Percentiles rank a stretch among this genome's conserved stretches.
Conservation (phyloP, 495 filamentous ascomycete species). For the Entonaema liquescens region DNA sequence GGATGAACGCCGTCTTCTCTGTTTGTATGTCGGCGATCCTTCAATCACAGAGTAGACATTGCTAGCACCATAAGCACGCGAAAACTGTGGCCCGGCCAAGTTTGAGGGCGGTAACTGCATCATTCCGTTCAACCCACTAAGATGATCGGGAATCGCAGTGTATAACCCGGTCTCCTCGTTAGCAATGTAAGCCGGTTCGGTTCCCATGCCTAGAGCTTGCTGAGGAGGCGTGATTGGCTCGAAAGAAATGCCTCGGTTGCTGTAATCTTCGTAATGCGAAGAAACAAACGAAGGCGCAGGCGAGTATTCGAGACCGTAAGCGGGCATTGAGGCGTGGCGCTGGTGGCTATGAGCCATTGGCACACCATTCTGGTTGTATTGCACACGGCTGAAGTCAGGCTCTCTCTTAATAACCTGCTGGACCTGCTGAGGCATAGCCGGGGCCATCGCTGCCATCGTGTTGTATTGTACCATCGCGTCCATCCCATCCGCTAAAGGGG, state of each 20-base stretch:
- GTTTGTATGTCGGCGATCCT: conserved; percentile 98
- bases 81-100: conserved; percentile 77
- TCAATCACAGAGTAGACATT: conserved; percentile 96
- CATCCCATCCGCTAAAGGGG: conserved; percentile 82
- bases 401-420: conserved; percentile 83
- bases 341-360: conserved; percentile 82
- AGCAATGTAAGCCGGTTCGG: conserved; percentile 94
- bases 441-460: conserved; percentile 65
- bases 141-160: conserved; percentile 87
- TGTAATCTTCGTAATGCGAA: conserved; percentile 96
- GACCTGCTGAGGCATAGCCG: conserved; percentile 69
- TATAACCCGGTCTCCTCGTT: conserved; percentile 97
- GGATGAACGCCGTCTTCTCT: conserved; percentile 90
- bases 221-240: conserved; percentile 97
- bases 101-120: conserved; percentile 92
- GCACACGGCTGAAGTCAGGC: conserved; percentile 73
- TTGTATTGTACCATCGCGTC: conserved; percentile 77
- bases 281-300: conserved; percentile 97
- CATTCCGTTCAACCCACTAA: conserved; percentile 75
- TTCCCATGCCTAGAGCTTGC: conserved; percentile 76
- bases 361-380: conserved; percentile 92
- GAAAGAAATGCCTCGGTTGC: conserved; percentile 93
- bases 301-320: conserved; percentile 93
- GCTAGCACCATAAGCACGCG: conserved; percentile 74
- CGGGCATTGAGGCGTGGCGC: conserved; percentile 95